A percentile compares a stretch with the other conserved stretches of the same genome.
Conservation (phyloP, 352 stramenopile genomes). For the Aphanomyces cochlioides region DNA sequence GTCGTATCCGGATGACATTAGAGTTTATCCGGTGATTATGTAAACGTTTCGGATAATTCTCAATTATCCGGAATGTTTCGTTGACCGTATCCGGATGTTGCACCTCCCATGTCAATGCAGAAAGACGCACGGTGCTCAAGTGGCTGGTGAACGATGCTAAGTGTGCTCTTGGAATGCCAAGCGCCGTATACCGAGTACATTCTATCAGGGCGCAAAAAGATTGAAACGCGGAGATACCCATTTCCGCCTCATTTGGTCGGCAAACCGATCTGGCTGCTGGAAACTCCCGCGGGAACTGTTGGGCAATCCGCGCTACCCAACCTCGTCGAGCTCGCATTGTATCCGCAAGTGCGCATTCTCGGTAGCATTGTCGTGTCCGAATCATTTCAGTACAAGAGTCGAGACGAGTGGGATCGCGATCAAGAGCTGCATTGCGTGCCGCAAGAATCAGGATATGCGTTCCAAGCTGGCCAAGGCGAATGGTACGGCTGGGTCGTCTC, state of each 20-base stretch:
- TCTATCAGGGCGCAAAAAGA: conserved; percentile 15
- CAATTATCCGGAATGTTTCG: too few species aligned
- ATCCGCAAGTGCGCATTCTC: neutral
- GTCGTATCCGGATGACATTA: neutral
- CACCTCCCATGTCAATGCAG: neutral
- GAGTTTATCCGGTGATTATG: too few species aligned
- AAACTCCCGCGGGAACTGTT: conserved; percentile 3
- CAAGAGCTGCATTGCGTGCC: neutral
- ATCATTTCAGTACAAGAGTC: conserved; percentile 7
- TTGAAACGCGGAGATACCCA: conserved; percentile 24
- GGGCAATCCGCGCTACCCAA: conserved; percentile 11
- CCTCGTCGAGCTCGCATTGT: conserved; percentile 2
- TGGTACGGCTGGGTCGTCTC: conserved; percentile 19
- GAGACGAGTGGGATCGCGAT: conserved; percentile 20
- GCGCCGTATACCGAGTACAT: conserved; percentile 20
- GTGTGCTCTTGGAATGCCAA: conserved; percentile 25
- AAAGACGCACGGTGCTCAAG: neutral
- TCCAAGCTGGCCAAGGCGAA: neutral
- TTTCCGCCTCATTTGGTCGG: conserved; percentile 22
- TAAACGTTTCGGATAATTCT: too few species aligned
- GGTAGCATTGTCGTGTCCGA: neutral
- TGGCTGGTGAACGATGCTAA: neutral
- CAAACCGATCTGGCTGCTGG: conserved; percentile 21
- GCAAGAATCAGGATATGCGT: conserved; percentile 12
- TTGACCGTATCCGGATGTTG: neutral